Evolutionary conservation across 805 yeast species (phyloP), one percentile per base, ranked within the genome.

Genomic region (Ogataea degrootiae): DNA sequence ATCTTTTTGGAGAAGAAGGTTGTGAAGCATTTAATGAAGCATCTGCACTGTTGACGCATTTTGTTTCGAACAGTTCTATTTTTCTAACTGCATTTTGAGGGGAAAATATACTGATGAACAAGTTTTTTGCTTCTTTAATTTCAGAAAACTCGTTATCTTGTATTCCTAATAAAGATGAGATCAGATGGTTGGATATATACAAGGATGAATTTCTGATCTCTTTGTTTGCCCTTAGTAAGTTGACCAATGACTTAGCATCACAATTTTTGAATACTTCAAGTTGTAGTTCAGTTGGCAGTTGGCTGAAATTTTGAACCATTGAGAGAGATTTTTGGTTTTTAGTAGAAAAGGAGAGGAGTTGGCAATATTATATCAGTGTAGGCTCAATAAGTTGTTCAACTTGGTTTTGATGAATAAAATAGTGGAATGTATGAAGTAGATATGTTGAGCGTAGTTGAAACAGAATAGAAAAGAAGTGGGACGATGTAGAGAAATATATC

Each of bases 41-140:
- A 36, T 37, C 23, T 19, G 14, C 9, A 42, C 37, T 37, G 23
- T 39, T 22, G 43, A 55, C 35, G 45, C 62, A 54, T 31, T 54
- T 56, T 1, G 65, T 58, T 31, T 56, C 61, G 40, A 52, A 63
- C 5, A 60, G 49, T 43, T 55, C 62, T 14, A 54, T 51, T 12
- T 50, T 43, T 29, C 43, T 50, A 16, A 51, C 53, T 6, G 50
- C 53, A 34, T 51, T 56, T 45, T 63, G 66, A 14, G 67, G 66
- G 1, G 66, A 62, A 41, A 49, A 63, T 5, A 63, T 37, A 17
- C 60, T 50, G 6, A 63, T 49, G 34, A 47, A 57, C 3, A 62
- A 31, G 23, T 44, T 46, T 11, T 47, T 34, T 15, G 47, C 35
- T 6, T 29, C 26, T 9, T 41, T 14, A 15, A 41, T 42, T 17